Evolutionary conservation across 495 filamentous ascomycete species (phyloP).

Genomic region (Penicillium taxi): DNA sequence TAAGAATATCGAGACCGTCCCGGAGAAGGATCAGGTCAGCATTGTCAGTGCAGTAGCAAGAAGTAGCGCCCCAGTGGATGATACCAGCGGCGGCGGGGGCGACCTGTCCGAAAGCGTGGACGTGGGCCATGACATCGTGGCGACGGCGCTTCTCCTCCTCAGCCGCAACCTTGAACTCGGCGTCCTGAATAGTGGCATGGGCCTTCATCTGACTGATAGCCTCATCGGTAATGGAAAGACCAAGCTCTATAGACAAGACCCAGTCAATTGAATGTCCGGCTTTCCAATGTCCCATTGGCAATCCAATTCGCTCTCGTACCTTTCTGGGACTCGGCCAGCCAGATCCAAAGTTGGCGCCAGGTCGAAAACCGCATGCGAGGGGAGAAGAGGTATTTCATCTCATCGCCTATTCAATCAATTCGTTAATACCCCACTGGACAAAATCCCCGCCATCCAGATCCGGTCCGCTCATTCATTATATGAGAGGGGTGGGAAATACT

Average conservation of each 20-base stretch:
- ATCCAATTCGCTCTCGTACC: conserved; percentile 31
- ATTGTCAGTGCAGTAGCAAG: conserved; percentile 72
- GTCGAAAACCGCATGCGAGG: conserved; percentile 61
- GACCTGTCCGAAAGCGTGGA: conserved; percentile 62
- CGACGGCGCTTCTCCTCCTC: conserved; percentile 73
- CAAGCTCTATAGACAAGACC: conserved; percentile 35
- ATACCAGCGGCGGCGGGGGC: conserved; percentile 80
- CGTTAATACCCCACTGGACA: conserved; percentile 1
- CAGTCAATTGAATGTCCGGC: conserved; percentile 19
- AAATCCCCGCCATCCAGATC: conserved; percentile 3
- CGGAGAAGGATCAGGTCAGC: conserved; percentile 79
- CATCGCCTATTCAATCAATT: conserved; percentile 27
- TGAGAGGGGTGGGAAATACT: conserved; percentile 21
- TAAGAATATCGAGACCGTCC: conserved; percentile 64
- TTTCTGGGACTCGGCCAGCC: conserved; percentile 75
- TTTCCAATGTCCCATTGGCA: conserved; percentile 2
- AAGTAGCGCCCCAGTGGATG: conserved; percentile 72
- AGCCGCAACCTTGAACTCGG: conserved; percentile 67
- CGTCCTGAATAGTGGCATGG: conserved; percentile 64
- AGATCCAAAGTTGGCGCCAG: conserved; percentile 77
- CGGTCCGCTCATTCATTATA: conserved; percentile 6
- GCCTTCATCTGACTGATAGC: conserved; percentile 68
- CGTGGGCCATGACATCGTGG: conserved; percentile 66
- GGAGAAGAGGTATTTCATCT: conserved; percentile 57
- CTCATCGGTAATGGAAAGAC: conserved; percentile 55